phyloP scores from a whole-genome alignment of 495 filamentous ascomycete genomes.

The Oleoguttula mirabilis region DNA sequence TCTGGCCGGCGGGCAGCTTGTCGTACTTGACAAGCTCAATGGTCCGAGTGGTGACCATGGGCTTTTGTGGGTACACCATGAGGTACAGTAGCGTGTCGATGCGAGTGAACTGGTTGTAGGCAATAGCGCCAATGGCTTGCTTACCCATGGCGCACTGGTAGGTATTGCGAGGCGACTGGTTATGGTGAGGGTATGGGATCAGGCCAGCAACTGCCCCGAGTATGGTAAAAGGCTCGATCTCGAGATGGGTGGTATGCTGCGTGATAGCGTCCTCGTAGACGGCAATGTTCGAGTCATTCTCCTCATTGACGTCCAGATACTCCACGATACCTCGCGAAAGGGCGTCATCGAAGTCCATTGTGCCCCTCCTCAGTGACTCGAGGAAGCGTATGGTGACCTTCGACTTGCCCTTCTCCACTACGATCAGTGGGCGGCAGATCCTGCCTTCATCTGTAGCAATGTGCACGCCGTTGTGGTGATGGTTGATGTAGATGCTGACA shows the following conservation, averaged over 20 bases:
- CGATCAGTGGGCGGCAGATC: constrained; percentile 87
- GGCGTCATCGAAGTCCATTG: constrained; percentile 84
- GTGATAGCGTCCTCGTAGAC: constrained; percentile 75
- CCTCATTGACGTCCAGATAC: constrained; percentile 96
- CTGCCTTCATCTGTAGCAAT: constrained; percentile 94
- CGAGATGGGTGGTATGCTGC: constrained; percentile 74
- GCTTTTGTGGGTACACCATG: constrained; percentile 95
- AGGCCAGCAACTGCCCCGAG: constrained; percentile 94
- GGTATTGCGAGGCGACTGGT: constrained; percentile 96
- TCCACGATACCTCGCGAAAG: constrained; percentile 79
- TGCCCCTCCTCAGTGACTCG: constrained; percentile 63
- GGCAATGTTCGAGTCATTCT: constrained; percentile 89
- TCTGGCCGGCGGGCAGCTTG: constrained; percentile 91
- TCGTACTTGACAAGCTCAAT: constrained; percentile 97
- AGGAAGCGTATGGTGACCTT: constrained; percentile 66
- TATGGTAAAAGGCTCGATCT: constrained; percentile 96
- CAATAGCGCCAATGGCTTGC: constrained; percentile 96
- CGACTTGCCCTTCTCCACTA: constrained; percentile 76
- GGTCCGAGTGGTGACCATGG: constrained; percentile 90
- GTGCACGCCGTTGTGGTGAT: constrained; percentile 80
- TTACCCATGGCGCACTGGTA: constrained; percentile 99
- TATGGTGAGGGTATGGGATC: constrained; percentile 97
- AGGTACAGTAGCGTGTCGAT: constrained; percentile 93
- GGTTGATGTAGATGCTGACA: constrained; percentile 88
- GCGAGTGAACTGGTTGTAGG: constrained; percentile 89